Evolutionary conservation across 805 yeast genomes (phyloP).

Genomic region (Metschnikowia gelsemii): DNA sequence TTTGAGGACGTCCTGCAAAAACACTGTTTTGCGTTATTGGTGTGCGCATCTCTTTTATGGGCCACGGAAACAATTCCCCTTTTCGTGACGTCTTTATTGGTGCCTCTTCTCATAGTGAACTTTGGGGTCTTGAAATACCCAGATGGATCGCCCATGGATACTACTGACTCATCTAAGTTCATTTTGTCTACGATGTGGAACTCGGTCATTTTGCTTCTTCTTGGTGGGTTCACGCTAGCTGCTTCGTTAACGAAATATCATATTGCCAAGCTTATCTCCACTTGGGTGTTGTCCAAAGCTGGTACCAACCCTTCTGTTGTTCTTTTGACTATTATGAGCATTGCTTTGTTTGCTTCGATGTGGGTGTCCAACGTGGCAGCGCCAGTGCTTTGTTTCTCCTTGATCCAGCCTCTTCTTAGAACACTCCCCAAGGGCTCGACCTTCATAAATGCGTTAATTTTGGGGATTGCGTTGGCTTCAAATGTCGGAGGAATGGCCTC

Average conservation of each 20-base stretch:
- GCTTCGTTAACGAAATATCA: slow-evolving; percentile 55
- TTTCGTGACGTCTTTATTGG: slow-evolving; percentile 48
- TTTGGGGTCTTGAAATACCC: slow-evolving; percentile 51
- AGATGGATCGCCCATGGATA: slow-evolving; percentile 46
- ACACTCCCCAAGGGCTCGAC: slow-evolving; percentile 42
- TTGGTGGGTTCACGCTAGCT: slow-evolving; percentile 56
- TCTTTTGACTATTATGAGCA: slow-evolving; percentile 49
- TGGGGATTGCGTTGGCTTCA: slow-evolving; percentile 52
- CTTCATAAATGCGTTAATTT: slow-evolving; percentile 41
- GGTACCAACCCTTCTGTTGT: slow-evolving; percentile 52
- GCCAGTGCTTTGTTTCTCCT: slow-evolving; percentile 52
- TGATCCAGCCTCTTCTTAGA: slow-evolving; percentile 46
- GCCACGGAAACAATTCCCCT: slow-evolving; percentile 53
- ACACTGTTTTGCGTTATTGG: slow-evolving; percentile 69
- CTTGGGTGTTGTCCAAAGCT: slow-evolving; percentile 49
- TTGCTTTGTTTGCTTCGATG: slow-evolving; percentile 53
- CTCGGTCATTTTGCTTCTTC: slow-evolving; percentile 49
- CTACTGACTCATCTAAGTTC: slow-evolving; percentile 43
- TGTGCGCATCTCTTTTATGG: slow-evolving; percentile 52
- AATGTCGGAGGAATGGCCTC: slow-evolving; percentile 56
- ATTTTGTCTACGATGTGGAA: slow-evolving; percentile 53
- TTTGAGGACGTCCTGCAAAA: slow-evolving; percentile 64
- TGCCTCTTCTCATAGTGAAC: slow-evolving; percentile 47
- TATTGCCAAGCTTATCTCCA: slow-evolving; percentile 49
- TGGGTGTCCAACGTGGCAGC: slow-evolving; percentile 61